Conservation (phyloP, 306 rosid genomes). For the Sechiopsis laciniata region DNA sequence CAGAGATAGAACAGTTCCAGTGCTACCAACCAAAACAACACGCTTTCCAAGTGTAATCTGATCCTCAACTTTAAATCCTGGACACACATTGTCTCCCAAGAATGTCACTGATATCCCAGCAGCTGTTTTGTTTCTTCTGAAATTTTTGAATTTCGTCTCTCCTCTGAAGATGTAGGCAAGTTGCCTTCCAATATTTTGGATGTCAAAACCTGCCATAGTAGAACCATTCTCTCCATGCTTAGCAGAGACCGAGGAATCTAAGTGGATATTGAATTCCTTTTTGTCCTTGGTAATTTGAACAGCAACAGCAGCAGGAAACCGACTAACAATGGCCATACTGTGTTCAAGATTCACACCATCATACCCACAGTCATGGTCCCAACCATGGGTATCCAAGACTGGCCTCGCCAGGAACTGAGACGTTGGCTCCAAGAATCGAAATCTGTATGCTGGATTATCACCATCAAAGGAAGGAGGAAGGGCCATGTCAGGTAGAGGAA, state of each 20-base stretch:
- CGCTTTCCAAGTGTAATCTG: constrained; percentile 87
- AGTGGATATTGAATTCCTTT: constrained; percentile 84
- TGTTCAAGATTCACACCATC: constrained; percentile 93
- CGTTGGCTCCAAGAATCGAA: constrained; percentile 93
- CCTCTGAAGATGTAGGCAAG: constrained; percentile 55
- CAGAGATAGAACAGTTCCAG: constrained; percentile 77
- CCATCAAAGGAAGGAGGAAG: constrained; percentile 95
- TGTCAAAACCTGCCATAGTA: constrained; percentile 94
- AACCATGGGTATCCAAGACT: constrained; percentile 83
- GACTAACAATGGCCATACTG: constrained; percentile 52
- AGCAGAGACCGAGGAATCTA: constrained; percentile 88
- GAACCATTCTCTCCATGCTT: constrained; percentile 86
- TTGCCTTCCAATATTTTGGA: constrained; percentile 58
- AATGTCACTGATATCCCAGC: constrained; percentile 84
- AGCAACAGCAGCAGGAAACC: constrained; percentile 64
- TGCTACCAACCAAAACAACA: constrained; percentile 66
- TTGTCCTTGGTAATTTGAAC: constrained; percentile 94
- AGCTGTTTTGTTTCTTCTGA: constrained; percentile 72
- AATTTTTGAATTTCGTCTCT: constrained; percentile 73
- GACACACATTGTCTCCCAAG: constrained; percentile 76
- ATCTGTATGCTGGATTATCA: constrained; percentile 77
- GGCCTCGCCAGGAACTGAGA: constrained; percentile 94
- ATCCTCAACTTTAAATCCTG: constrained; percentile 89
- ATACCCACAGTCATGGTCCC: constrained; percentile 99
- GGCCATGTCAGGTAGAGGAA: constrained; percentile 88